Percentiles rank a stretch among this genome's conserved stretches.
Conservation (phyloP, 148 eudicot species). For the Beta vulgaris region DNA sequence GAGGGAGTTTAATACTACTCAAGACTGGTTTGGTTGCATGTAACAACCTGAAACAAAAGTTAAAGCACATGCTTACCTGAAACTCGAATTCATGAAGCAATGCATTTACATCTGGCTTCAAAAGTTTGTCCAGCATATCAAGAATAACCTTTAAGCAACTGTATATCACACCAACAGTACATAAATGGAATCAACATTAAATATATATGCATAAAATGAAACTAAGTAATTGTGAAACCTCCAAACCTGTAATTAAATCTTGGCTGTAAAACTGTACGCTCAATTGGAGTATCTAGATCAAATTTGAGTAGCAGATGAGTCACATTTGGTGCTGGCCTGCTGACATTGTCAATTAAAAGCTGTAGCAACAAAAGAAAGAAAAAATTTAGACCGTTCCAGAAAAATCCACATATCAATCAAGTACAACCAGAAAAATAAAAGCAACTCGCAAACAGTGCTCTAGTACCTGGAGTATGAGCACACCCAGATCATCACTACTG, state of each 20-base stretch:
- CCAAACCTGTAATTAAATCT: slow-evolving; percentile 84
- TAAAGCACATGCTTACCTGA: slow-evolving; percentile 52
- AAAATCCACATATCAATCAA: neutral
- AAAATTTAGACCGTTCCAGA: slow-evolving; percentile 7
- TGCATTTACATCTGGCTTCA: slow-evolving; percentile 70
- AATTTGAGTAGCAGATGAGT: slow-evolving; percentile 88
- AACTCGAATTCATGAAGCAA: slow-evolving; percentile 97
- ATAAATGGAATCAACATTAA: slow-evolving; percentile 3
- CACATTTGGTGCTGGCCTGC: slow-evolving; percentile 87
- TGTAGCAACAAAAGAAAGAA: slow-evolving; percentile 33
- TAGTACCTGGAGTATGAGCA: slow-evolving; percentile 79
- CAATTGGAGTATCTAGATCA: slow-evolving; percentile 76
- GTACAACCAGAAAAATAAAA: neutral
- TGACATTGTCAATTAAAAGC: slow-evolving; percentile 88
- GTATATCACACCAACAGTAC: slow-evolving; percentile 21
- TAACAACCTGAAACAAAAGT: neutral
- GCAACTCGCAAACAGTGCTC: neutral
- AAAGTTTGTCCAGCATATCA: slow-evolving; percentile 79
- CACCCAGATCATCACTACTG: slow-evolving; percentile 81
- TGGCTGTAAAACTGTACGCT: slow-evolving; percentile 82
- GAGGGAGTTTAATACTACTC: no score
- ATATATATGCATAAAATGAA: neutral
- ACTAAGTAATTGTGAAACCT: neutral
- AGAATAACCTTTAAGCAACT: slow-evolving; percentile 97
- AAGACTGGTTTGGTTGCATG: neutral